A percentile compares a stretch with the other conserved stretches of the same genome.
Conservation (phyloP, 2,329 filamentous ascomycete genomes). For the Ophiostoma quercus region DNA sequence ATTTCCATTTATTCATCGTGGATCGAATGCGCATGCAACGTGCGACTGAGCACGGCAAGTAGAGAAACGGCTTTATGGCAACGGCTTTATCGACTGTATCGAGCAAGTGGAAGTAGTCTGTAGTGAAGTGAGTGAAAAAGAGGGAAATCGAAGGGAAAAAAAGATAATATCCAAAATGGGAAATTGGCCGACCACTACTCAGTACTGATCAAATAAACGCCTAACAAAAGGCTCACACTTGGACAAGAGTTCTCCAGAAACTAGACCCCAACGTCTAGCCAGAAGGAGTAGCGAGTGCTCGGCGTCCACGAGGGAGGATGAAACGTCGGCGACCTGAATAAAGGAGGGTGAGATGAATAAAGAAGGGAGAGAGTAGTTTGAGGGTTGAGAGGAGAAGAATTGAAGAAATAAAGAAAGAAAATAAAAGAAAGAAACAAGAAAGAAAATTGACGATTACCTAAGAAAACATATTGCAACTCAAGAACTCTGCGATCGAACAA, state of each 20-base stretch:
- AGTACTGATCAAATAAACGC: neutral
- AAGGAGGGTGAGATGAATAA: neutral
- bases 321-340: slow-evolving; percentile 6
- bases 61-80: neutral
- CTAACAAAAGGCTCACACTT: neutral
- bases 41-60: neutral
- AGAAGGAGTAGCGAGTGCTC: neutral
- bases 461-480: too few relatives aligned
- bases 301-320: neutral
- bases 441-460: too few relatives aligned
- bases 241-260: neutral
- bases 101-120: too few relatives aligned
- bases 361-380: neutral
- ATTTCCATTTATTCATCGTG: too few relatives aligned
- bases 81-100: too few relatives aligned
- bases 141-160: neutral
- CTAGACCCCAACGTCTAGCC: slow-evolving; percentile 12
- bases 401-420: neutral
- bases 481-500: too few relatives aligned
- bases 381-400: neutral
- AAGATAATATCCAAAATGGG: neutral
- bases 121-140: neutral
- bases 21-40: neutral
- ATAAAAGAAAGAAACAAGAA: too few relatives aligned
- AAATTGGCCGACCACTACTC: neutral